Conservation (phyloP, 2,329 filamentous ascomycete genomes). For the Penicillium griseofulvum region DNA sequence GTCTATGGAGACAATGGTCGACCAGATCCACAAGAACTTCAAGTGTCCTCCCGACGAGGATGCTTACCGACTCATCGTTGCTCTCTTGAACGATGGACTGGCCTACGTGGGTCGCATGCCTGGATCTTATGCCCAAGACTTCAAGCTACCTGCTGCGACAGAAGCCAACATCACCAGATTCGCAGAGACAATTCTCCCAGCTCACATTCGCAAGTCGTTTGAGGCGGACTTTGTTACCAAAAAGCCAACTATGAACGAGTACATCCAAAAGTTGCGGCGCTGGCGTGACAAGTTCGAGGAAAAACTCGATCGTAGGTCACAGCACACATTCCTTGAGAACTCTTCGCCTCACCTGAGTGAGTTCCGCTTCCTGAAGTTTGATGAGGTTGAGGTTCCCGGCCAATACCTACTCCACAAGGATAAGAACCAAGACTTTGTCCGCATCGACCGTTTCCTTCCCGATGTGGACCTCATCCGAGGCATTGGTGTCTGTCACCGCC, state of each 20-base stretch:
- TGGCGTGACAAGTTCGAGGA: constrained; percentile 99
- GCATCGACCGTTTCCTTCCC: constrained; percentile 94
- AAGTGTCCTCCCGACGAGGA: constrained; percentile 98
- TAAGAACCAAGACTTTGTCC: constrained; percentile 97
- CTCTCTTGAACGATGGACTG: constrained; percentile 89
- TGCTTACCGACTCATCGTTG: constrained; percentile 95
- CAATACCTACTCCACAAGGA: constrained; percentile 97
- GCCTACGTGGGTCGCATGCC: constrained; percentile 89
- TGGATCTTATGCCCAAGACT: constrained; percentile 80
- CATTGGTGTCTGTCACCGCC: constrained; percentile 85
- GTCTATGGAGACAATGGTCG: constrained; percentile 99
- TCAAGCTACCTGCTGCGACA: constrained; percentile 83
- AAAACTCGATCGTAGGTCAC: constrained; percentile 81
- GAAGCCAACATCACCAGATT: constrained; percentile 97
- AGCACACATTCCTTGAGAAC: constrained; percentile 71
- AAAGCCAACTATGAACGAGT: constrained; percentile 97
- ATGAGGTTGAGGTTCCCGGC: constrained; percentile 95
- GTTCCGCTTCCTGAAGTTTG: constrained; percentile 96
- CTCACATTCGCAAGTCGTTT: constrained; percentile 93
- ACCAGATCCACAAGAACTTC: constrained; percentile 98
- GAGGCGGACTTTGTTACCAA: constrained; percentile 94
- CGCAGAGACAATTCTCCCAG: constrained; percentile 89
- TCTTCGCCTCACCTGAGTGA: constrained; percentile 92
- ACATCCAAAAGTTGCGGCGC: constrained; percentile 91
- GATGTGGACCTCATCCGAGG: constrained; percentile 90